A percentile compares a stretch with the other conserved stretches of the same genome.
These are phyloP conservation scores for Rosa hybrid DNA, from an alignment of 331 rosid species.

Conservation along the genomic window DNA sequence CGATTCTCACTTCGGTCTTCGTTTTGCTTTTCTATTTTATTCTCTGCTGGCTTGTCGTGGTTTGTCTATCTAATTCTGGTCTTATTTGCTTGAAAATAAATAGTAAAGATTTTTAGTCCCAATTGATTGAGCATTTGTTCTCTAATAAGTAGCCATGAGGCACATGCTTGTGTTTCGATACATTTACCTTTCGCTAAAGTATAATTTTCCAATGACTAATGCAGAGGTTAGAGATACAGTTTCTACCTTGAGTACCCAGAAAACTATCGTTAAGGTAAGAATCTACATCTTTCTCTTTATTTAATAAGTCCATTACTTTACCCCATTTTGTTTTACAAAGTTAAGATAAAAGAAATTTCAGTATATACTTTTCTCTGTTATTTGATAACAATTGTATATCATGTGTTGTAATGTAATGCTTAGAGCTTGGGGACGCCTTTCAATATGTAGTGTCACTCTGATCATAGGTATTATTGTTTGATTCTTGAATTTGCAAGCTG, in stretches of 20 bases:
- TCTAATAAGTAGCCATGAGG: neutral
- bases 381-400: neutral
- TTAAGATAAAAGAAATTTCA: neutral
- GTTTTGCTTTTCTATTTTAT: too few species aligned
- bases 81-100: too few species aligned
- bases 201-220: neutral
- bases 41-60: too few species aligned
- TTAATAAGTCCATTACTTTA: neutral
- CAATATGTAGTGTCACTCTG: neutral
- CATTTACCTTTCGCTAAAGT: neutral
- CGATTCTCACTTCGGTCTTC: neutral
- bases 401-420: neutral
- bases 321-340: neutral
- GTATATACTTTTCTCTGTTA: neutral
- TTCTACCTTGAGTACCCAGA: slow-evolving; percentile 60
- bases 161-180: neutral
- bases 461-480: neutral
- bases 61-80: too few species aligned
- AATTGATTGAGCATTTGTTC: neutral
- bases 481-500: neutral
- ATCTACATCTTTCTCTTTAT: neutral
- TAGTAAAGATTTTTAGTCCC: too few species aligned
- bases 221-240: slow-evolving; percentile 70
- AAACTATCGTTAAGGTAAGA: slow-evolving; percentile 63
- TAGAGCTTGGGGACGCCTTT: neutral